A percentile compares a stretch with the other conserved stretches of the same genome.
Evolutionary conservation across 345 rosid species (phyloP).

Genomic region (Lepidium didymum): DNA sequence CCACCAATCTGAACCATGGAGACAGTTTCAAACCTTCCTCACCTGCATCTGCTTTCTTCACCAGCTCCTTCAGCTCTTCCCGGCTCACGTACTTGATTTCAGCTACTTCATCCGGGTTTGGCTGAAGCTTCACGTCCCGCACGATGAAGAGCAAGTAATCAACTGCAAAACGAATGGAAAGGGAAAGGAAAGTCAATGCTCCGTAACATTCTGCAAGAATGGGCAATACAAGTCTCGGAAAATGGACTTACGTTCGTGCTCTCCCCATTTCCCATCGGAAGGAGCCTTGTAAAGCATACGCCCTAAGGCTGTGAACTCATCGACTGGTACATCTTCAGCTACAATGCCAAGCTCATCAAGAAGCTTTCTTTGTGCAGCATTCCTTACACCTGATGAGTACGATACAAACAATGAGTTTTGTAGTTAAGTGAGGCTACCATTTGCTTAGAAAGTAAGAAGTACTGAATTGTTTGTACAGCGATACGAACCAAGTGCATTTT

Average conservation of each 20-base stretch:
- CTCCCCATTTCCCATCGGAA: slow-evolving; percentile 99
- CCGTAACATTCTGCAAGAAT: background rate
- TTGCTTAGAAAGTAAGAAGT: background rate
- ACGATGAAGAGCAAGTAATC: slow-evolving; percentile 91
- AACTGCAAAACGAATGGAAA: slow-evolving; percentile 46
- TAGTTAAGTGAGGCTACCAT: background rate
- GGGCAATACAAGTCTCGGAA: background rate
- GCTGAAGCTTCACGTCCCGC: slow-evolving; percentile 60
- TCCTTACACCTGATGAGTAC: slow-evolving; percentile 66
- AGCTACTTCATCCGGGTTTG: slow-evolving; percentile 94
- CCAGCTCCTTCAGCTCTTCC: slow-evolving; percentile 70
- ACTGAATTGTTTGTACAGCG: background rate
- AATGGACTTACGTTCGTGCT: slow-evolving; percentile 74
- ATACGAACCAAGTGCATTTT: slow-evolving; percentile 66
- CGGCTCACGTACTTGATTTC: slow-evolving; percentile 69
- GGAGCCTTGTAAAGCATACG: slow-evolving; percentile 97
- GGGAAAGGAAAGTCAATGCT: background rate
- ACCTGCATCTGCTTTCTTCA: slow-evolving; percentile 91
- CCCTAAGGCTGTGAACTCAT: slow-evolving; percentile 69
- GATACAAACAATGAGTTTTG: background rate
- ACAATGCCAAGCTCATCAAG: slow-evolving; percentile 93
- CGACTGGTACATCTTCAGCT: slow-evolving; percentile 85
- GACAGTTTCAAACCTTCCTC: slow-evolving; percentile 85
- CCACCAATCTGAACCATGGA: slow-evolving; percentile 95
- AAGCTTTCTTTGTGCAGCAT: slow-evolving; percentile 99